Conservation (phyloP, 768 basidiomycete genomes). For the Naganishia randhawae region DNA sequence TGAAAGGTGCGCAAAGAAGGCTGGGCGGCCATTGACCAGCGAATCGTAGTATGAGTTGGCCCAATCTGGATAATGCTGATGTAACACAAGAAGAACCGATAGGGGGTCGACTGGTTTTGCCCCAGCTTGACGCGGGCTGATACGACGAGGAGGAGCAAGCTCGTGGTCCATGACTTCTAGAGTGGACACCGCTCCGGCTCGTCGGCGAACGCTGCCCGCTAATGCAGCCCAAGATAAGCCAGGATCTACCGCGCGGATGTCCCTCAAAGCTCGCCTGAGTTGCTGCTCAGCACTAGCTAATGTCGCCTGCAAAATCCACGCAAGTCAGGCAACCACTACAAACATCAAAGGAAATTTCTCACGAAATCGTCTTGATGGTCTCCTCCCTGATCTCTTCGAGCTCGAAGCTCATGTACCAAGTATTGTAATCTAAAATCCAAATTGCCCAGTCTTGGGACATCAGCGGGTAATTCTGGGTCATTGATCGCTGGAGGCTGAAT, state of each 20-base stretch:
- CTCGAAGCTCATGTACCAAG: not conserved
- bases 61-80: constrained; percentile 7
- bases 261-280: not conserved
- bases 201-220: not conserved
- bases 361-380: not conserved
- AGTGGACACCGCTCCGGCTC: not conserved
- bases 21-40: not conserved
- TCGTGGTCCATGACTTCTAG: not conserved
- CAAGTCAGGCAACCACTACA: not conserved
- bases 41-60: not conserved
- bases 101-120: not conserved
- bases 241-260: not conserved
- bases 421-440: no score
- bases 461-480: not conserved
- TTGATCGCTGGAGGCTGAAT: not conserved
- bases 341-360: not conserved
- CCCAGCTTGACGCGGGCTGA: constrained; percentile 1
- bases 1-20: not conserved
- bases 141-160: not conserved
- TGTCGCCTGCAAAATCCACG: not conserved
- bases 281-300: not conserved
- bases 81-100: not conserved
- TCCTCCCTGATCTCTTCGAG: not conserved
- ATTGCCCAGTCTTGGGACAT: not conserved
- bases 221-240: not conserved